Percentiles rank a stretch among this genome's conserved stretches.
Evolutionary conservation across 495 filamentous ascomycete species (phyloP).

Genomic region (Bryoglossum gracile): DNA sequence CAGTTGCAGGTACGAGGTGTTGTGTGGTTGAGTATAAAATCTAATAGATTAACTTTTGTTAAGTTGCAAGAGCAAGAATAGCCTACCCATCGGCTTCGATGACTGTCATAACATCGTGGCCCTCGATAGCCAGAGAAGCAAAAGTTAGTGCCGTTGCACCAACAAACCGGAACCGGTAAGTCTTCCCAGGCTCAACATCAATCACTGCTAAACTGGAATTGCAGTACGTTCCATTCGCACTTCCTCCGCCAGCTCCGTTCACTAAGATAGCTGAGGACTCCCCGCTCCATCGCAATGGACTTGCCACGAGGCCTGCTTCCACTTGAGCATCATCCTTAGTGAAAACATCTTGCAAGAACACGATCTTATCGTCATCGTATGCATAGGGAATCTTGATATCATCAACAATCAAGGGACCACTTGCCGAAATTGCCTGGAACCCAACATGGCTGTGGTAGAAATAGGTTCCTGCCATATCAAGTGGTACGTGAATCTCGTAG

Average conservation of each 20-base stretch:
- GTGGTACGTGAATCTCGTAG: constrained; percentile 46
- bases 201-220: constrained; percentile 42
- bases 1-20: constrained; percentile 44
- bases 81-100: constrained; percentile 49
- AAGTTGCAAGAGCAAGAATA: neutral
- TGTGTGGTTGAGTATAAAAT: constrained; percentile 42
- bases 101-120: constrained; percentile 40
- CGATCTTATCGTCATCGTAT: constrained; percentile 49
- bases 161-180: constrained; percentile 51
- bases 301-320: constrained; percentile 29
- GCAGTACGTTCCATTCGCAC: constrained; percentile 31
- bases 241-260: constrained; percentile 36
- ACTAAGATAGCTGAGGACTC: constrained; percentile 44
- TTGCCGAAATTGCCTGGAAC: constrained; percentile 46
- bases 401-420: constrained; percentile 48
- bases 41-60: constrained; percentile 8
- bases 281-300: constrained; percentile 38
- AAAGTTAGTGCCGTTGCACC: constrained; percentile 46
- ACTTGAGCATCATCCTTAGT: constrained; percentile 37
- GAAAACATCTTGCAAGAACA: constrained; percentile 47
- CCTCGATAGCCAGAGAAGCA: constrained; percentile 42
- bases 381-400: constrained; percentile 40
- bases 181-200: constrained; percentile 47
- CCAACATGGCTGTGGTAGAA: constrained; percentile 56
- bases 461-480: constrained; percentile 47